These are phyloP conservation scores for Porcisia hertigi DNA, from an alignment of 208 protist species.

Conservation along the genomic window DNA sequence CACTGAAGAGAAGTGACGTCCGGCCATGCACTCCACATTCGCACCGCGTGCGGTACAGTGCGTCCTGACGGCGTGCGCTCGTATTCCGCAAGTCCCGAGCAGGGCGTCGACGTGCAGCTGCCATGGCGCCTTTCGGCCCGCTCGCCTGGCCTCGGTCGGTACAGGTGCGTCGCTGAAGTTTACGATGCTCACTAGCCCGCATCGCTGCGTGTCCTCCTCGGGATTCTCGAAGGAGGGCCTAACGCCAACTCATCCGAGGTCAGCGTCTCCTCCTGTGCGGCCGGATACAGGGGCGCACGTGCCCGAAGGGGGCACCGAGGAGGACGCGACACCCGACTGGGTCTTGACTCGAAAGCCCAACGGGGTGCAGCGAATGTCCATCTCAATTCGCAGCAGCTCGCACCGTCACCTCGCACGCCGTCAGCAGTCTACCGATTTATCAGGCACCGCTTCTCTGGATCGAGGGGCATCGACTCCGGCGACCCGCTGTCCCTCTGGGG, in stretches of 20 bases:
- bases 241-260: background rate
- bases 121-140: background rate
- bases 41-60: background rate
- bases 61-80: background rate
- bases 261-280: slow-evolving; percentile 1
- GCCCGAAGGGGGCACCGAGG: background rate
- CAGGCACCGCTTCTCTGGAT: background rate
- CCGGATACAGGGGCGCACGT: background rate
- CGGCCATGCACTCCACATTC: background rate
- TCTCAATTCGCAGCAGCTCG: slow-evolving; percentile 58
- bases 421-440: background rate
- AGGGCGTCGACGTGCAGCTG: background rate
- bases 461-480: background rate
- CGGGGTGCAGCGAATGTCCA: slow-evolving; percentile 53
- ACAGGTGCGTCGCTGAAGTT: background rate
- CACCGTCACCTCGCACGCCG: slow-evolving; percentile 29
- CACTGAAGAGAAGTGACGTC: background rate
- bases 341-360: slow-evolving; percentile 26
- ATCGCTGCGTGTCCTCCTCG: slow-evolving; percentile 3
- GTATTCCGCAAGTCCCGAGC: background rate
- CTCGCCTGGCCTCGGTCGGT: background rate
- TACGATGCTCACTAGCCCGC: background rate
- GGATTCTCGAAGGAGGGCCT: background rate
- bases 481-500: background rate
- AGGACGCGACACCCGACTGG: slow-evolving; percentile 6